Conservation (phyloP, 1,284 basidiomycete species). For the Tilletia indica region DNA sequence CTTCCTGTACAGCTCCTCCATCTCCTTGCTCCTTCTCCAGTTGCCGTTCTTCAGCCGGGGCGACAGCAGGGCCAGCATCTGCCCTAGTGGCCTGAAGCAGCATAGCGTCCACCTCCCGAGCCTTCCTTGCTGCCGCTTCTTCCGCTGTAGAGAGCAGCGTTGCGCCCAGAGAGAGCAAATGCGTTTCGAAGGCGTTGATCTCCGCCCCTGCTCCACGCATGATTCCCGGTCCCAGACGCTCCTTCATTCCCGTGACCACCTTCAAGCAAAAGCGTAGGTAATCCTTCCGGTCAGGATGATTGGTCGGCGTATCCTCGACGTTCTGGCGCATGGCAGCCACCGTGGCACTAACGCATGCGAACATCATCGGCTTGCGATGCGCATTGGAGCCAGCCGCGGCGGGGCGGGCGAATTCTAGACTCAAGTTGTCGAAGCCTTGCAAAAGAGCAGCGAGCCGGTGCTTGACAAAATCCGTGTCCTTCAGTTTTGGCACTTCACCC, state of each 20-base stretch:
- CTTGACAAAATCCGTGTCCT: constrained; percentile 14
- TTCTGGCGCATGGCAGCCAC: constrained; percentile 14
- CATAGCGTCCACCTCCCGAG: neutral
- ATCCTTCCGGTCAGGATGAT: neutral
- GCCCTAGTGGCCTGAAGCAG: no score
- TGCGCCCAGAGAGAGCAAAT: neutral
- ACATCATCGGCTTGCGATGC: constrained; percentile 13
- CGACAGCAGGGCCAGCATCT: neutral
- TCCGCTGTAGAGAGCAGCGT: neutral
- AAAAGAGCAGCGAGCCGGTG: neutral
- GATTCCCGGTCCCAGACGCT: constrained; percentile 6
- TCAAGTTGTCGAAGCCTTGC: neutral
- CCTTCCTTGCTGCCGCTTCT: neutral
- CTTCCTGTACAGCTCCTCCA: no score
- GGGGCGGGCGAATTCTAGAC: neutral
- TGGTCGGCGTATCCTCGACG: constrained; percentile 2
- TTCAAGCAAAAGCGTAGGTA: constrained; percentile 12
- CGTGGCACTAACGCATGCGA: constrained; percentile 10
- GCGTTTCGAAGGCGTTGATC: neutral
- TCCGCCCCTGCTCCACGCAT: constrained; percentile 10
- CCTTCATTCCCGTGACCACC: constrained; percentile 2
- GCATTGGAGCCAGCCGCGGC: neutral
- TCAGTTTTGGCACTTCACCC: neutral
- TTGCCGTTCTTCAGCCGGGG: neutral
- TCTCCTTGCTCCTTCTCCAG: no score